Evolutionary conservation across 345 rosid species (phyloP).

Genomic region (Gossypium stocksii): DNA sequence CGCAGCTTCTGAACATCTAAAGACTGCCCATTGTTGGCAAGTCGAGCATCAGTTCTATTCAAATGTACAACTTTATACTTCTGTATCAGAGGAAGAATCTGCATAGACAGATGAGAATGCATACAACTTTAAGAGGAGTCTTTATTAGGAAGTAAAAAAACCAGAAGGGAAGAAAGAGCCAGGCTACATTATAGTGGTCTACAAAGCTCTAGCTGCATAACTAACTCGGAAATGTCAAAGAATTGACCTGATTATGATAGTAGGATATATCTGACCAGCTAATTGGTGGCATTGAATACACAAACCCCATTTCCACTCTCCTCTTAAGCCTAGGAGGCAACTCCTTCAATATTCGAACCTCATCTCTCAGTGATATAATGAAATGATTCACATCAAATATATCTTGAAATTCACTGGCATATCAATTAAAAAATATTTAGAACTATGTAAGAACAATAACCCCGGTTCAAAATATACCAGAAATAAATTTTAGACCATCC

Average conservation of each 20-base stretch:
- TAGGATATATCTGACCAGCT: constrained; percentile 92
- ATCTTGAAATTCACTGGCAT: constrained; percentile 75
- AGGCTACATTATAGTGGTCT: background rate
- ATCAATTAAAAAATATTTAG: background rate
- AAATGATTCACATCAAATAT: constrained; percentile 84
- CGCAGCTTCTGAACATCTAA: constrained; percentile 84
- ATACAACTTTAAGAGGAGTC: background rate
- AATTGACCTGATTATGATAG: constrained; percentile 58
- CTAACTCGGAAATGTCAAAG: background rate
- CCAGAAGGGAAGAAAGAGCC: background rate
- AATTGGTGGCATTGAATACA: constrained; percentile 69
- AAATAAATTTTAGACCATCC: background rate
- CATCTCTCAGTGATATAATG: constrained; percentile 71
- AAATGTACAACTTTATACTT: constrained; percentile 84
- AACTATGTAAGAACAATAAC: background rate
- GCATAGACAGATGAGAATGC: constrained; percentile 15
- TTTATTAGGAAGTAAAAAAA: background rate
- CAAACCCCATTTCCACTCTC: constrained; percentile 55
- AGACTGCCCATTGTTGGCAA: constrained; percentile 73
- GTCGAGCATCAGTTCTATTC: constrained; percentile 88
- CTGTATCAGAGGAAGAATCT: constrained; percentile 89
- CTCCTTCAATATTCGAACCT: constrained; percentile 77
- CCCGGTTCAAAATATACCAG: background rate
- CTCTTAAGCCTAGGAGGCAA: constrained; percentile 75
- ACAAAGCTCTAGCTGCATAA: background rate